Evolutionary conservation across 192 early-diverging fungal genomes (phyloP).

Genomic region (Gryganskiella cystojenkinii): DNA sequence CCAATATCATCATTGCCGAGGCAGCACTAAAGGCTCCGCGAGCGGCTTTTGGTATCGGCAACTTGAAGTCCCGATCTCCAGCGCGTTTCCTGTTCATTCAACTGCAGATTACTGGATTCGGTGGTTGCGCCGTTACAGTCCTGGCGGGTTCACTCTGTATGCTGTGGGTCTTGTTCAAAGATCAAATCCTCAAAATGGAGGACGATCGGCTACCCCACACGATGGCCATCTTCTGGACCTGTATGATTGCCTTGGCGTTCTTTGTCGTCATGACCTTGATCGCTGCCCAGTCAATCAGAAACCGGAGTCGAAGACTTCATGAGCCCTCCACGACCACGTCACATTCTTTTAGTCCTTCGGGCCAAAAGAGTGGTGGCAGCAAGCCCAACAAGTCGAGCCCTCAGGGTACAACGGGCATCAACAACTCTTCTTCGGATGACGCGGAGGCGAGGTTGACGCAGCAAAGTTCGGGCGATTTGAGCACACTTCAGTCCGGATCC

Average conservation of each 20-base stretch:
- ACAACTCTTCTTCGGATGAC: constrained; percentile 5
- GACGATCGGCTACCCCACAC: constrained; percentile 13
- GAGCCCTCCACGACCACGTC: constrained; percentile 24
- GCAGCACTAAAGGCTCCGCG: constrained; percentile 41
- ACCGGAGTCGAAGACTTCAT: constrained; percentile 22
- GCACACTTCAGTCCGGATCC: constrained; percentile 6
- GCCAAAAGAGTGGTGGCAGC: constrained; percentile 9
- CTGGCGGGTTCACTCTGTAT: constrained; percentile 34
- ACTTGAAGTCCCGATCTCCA: constrained; percentile 39
- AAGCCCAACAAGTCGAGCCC: constrained; percentile 3
- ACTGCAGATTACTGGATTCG: constrained; percentile 46
- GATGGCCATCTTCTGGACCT: constrained; percentile 44
- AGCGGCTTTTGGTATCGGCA: constrained; percentile 44
- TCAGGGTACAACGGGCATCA: not conserved
- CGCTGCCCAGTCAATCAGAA: constrained; percentile 35
- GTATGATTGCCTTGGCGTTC: constrained; percentile 34
- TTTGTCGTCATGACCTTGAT: constrained; percentile 25
- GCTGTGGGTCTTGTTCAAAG: constrained; percentile 33
- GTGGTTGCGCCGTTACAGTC: constrained; percentile 32
- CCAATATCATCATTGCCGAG: constrained; percentile 51
- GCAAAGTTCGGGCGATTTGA: constrained; percentile 21
- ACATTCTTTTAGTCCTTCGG: constrained; percentile 5
- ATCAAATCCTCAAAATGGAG: constrained; percentile 23
- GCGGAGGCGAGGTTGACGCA: constrained; percentile 26
- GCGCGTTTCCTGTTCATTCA: constrained; percentile 47